Evolutionary conservation across 148 eudicot species (phyloP).

Genomic region (Salicornia ramosissima): DNA sequence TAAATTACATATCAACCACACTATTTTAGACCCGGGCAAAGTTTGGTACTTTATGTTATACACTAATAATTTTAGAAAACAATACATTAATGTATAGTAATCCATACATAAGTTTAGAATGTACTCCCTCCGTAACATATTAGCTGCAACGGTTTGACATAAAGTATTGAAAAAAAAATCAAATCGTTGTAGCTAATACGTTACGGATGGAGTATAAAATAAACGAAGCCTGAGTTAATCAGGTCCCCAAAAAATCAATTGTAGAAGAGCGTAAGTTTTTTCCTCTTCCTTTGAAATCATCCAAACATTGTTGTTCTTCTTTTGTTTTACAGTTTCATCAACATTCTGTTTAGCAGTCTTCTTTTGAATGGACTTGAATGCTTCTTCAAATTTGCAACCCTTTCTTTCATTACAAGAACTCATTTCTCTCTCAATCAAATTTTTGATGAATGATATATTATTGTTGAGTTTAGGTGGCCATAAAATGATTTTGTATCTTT

Average conservation of each 20-base stretch:
- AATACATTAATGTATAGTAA: too few relatives aligned
- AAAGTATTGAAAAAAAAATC: too few relatives aligned
- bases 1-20: too few relatives aligned
- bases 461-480: neutral
- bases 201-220: neutral
- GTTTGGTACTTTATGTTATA: too few relatives aligned
- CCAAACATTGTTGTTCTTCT: neutral
- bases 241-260: slow-evolving; percentile 38
- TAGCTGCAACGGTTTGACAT: too few relatives aligned
- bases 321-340: neutral
- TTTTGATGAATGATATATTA: neutral
- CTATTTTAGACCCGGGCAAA: too few relatives aligned
- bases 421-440: neutral
- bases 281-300: slow-evolving; percentile 19
- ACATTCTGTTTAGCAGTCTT: neutral
- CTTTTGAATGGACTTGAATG: slow-evolving; percentile 14
- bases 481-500: neutral
- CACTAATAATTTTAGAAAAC: too few relatives aligned
- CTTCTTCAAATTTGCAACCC: slow-evolving; percentile 28
- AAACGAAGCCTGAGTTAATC: neutral
- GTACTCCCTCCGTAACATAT: too few relatives aligned
- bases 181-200: neutral
- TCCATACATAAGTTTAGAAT: too few relatives aligned
- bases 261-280: slow-evolving; percentile 26
- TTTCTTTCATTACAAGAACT: neutral